These are phyloP conservation scores for Pythium phragmitis DNA, from an alignment of 352 stramenopile species.

Conservation along the genomic window DNA sequence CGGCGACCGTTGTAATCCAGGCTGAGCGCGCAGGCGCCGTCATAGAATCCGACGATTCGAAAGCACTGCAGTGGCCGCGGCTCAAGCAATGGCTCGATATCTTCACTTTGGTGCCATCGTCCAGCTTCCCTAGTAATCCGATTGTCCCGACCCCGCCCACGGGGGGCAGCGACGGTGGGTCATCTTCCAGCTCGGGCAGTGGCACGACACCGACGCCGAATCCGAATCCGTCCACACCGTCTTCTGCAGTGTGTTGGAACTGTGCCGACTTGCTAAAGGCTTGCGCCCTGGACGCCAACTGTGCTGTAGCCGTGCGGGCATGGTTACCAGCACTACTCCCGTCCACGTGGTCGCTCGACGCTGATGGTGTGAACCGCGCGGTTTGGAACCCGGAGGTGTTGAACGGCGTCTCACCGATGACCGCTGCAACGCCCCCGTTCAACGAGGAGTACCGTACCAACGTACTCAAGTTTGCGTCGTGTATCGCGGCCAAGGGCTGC, in stretches of 20 bases:
- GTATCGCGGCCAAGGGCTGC: conserved; percentile 5
- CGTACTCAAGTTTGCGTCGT: conserved; percentile 9
- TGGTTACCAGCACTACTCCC: conserved; percentile 6
- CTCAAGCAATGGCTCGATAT: conserved; percentile 17
- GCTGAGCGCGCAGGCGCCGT: background rate
- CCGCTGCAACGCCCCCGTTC: background rate
- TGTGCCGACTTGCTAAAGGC: background rate
- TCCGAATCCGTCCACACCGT: background rate
- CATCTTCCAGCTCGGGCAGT: background rate
- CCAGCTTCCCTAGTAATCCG: background rate
- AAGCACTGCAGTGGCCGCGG: conserved; percentile 14
- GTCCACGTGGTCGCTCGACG: background rate
- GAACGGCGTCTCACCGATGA: background rate
- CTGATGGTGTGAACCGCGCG: conserved; percentile 1
- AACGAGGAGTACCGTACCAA: background rate
- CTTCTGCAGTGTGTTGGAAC: background rate
- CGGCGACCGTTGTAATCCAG: background rate
- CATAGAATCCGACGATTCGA: background rate
- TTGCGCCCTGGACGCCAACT: background rate
- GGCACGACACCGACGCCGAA: background rate
- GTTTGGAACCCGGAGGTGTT: conserved; percentile 1
- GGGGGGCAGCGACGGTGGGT: background rate
- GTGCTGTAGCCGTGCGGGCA: background rate
- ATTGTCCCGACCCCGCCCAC: background rate
- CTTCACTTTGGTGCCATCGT: conserved; percentile 14